phyloP scores from a whole-genome alignment of 768 basidiomycete genomes.

The Hemileccinum impolitum region DNA sequence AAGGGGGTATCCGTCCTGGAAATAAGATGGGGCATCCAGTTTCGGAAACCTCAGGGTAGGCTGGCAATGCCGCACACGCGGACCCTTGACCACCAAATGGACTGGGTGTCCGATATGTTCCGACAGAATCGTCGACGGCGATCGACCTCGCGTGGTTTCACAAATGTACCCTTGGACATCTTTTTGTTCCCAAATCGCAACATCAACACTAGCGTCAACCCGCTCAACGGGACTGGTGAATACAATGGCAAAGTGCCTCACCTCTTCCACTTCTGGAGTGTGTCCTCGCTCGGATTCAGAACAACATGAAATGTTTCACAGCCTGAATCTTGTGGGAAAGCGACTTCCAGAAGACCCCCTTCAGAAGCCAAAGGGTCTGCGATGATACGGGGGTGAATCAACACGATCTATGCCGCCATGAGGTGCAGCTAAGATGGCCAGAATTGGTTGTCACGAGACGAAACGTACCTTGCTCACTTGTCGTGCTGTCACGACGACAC shows the following conservation, averaged over 20 bases:
- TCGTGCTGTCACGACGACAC: conserved; percentile 64
- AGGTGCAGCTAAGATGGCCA: neutral
- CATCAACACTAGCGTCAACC: conserved; percentile 42
- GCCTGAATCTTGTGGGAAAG: conserved; percentile 57
- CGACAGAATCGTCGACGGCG: conserved; percentile 56
- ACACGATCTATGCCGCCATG: conserved; percentile 50
- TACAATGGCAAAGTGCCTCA: conserved; percentile 30
- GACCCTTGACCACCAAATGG: conserved; percentile 66
- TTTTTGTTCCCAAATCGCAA: conserved; percentile 46
- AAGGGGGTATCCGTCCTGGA: conserved; percentile 72
- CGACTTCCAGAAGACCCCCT: conserved; percentile 49
- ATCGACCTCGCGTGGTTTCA: conserved; percentile 38
- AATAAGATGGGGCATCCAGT: conserved; percentile 53
- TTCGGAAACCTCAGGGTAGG: conserved; percentile 55
- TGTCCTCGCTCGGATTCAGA: conserved; percentile 48
- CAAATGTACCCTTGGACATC: conserved; percentile 68
- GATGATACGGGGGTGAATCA: conserved; percentile 57
- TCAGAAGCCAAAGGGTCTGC: conserved; percentile 42
- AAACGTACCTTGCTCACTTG: conserved; percentile 51
- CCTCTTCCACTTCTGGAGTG: conserved; percentile 54
- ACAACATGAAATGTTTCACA: conserved; percentile 59
- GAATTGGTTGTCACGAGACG: neutral
- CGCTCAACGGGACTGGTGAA: conserved; percentile 2
- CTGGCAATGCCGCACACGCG: conserved; percentile 45
- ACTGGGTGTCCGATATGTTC: conserved; percentile 60